Evolutionary conservation across 2,329 filamentous ascomycete genomes (phyloP), one percentile per base, ranked within the genome.

Genomic region (Oidium heveae): DNA sequence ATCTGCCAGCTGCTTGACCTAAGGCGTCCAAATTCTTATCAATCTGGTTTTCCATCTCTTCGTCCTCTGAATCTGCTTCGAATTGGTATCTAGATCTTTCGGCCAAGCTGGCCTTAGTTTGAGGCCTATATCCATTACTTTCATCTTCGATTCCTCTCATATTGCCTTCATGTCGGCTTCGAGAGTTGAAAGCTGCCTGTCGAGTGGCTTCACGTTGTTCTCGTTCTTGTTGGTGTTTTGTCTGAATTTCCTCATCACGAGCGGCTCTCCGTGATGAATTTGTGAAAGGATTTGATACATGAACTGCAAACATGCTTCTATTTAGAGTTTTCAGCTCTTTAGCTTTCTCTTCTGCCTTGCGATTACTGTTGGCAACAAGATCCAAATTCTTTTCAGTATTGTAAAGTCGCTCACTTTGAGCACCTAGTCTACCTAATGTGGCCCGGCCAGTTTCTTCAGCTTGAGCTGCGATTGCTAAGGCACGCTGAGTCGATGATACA

Each of bases 241-340:
- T 77, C 63, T 93, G 71, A 47, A 84, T 75, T 55, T 77, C 73
- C 53, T 81, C 72, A 59, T 91, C 84, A 43, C 77, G 74, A 56
- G 76, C 77, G 55, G 73, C 72, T 32, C 74, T 75, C 47, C 81
- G 75, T 59, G 74, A 75, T 58, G 76, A 78, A 15, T 77, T 78
- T 0, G 84, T 91, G 65, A 94, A 86, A 0, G 82, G 82, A 61
- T 86, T 86, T 54, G 73, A 72, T 28, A 88, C 80, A 63, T 87
- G 82, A 22, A 88, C 76, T 5, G 85, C 84, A 63, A 94, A 94
- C 86, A 95, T 94, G 70, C 82, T 87, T 58, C 82, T 74, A 68
- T 95, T 94, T 52, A 93, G 72, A 0, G 77, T 85, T 70, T 89
- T 89, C 39, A 95, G 71, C 64, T 94, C 86, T 51, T 79, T 77